phyloP scores from a whole-genome alignment of 2,329 filamentous ascomycete species.

The Colletotrichum chlorophyti region DNA sequence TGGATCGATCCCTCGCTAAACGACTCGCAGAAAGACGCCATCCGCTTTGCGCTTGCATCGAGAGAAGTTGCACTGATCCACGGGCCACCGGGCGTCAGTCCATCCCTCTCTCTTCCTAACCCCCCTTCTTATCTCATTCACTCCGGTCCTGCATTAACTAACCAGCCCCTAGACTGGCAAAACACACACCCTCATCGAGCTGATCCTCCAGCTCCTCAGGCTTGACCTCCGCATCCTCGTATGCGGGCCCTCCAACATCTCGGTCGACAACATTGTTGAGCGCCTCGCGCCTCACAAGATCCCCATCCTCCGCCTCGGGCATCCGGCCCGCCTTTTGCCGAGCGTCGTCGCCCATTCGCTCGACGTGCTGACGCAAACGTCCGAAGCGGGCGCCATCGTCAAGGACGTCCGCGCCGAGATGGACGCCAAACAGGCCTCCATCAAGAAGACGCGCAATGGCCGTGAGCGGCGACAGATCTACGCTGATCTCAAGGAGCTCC shows the following conservation, averaged over 20 bases:
- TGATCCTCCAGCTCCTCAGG: constrained; percentile 89
- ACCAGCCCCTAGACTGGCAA: constrained; percentile 76
- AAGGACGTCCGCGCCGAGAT: constrained; percentile 91
- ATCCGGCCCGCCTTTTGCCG: constrained; percentile 88
- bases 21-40: constrained; percentile 71
- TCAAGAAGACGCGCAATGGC: constrained; percentile 85
- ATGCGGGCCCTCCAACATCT: constrained; percentile 97
- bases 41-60: constrained; percentile 83
- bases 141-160: too few relatives aligned
- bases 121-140: too few relatives aligned
- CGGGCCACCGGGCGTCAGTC: constrained; percentile 80
- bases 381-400: constrained; percentile 87
- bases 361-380: constrained; percentile 88
- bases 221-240: constrained; percentile 79
- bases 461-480: constrained; percentile 84
- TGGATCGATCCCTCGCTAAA: constrained; percentile 71
- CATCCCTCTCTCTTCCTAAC: not conserved
- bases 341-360: constrained; percentile 89
- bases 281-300: constrained; percentile 84
- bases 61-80: constrained; percentile 89
- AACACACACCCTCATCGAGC: constrained; percentile 93
- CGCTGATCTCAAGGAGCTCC: constrained; percentile 80
- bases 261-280: constrained; percentile 98
- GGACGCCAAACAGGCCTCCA: constrained; percentile 87
- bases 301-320: constrained; percentile 87